Base-by-base conservation (phyloP, 305 asterid genomes). In the Fraxinus paxiana region DNA sequence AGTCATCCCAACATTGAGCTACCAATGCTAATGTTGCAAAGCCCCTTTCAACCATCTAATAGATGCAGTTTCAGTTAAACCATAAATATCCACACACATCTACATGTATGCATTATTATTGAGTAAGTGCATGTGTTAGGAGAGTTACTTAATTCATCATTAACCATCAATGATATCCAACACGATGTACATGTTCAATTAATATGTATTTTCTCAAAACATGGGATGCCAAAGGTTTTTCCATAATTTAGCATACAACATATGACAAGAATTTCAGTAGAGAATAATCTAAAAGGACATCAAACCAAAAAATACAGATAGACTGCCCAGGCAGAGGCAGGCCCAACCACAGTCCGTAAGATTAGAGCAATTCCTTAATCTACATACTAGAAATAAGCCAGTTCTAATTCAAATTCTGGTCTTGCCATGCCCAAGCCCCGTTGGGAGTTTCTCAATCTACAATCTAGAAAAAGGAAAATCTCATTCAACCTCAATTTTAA, bases 11-110 rank as follows among this genome's bases (percentile, higher is more conserved):
- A 79, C 87, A 85, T 48, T 82, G 82, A 48, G 87, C 86, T 86
- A 84, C 82, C 75, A 87, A 87, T 77, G 86, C 87, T 79, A 87
- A 79, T 75, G 90, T 78, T 46, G 89, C 89, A 80, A 87, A 83
- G 79, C 89, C 87, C 30, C 82, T 83, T 80, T 84, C 89, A 77
- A 83, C 87, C 85, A 83, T 84, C 90, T 87, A 77, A 75, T 41
- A 77, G 38, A 65, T 33, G 51, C 37, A 76, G 43, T 33, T 33
- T 70, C 43, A n/a, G 26, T 70, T 33, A 70, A 70, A 31, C 75
- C 24, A 33, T n/a, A 33, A 70, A n/a, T 20, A 70, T 15, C 22
- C 26, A 70, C 17, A 70, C 7, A 33, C 15, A 70, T 70, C 26
- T 70, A 70, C 18, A 30, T 33, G 43, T 6, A 70, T 70, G 43